Evolutionary conservation across 225 moss, liverwort and hornwort species (phyloP).

Genomic region (Anthoceros angustus): DNA sequence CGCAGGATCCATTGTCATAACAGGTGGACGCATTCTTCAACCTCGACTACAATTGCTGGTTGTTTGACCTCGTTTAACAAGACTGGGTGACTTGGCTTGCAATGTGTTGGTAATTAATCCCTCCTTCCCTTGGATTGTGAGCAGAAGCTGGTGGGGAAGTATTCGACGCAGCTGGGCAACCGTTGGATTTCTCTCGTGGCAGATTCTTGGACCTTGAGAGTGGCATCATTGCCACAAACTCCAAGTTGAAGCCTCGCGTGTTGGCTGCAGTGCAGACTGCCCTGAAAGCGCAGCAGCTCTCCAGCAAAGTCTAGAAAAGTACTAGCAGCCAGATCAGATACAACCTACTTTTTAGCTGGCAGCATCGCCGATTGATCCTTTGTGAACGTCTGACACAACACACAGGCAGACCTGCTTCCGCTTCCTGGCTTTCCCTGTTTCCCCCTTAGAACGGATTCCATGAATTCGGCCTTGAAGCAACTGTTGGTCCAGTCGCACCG

Average conservation of each 20-base stretch:
- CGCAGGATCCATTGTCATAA: conserved; percentile 87
- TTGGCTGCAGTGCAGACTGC: conserved; percentile 62
- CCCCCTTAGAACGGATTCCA: too few relatives aligned
- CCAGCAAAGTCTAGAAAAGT: not conserved
- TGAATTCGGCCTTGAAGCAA: too few relatives aligned
- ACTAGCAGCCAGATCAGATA: not conserved
- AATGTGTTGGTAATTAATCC: not conserved
- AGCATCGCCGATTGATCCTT: not conserved
- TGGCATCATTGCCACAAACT: conserved; percentile 95
- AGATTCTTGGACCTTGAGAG: conserved; percentile 71
- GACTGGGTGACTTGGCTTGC: not conserved
- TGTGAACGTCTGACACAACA: too few relatives aligned
- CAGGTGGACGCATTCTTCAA: conserved; percentile 28
- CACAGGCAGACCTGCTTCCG: too few relatives aligned
- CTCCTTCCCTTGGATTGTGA: not conserved
- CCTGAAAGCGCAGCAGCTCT: not conserved
- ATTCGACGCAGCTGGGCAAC: conserved; percentile 75
- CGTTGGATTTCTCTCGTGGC: conserved; percentile 82
- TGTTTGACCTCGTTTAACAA: not conserved
- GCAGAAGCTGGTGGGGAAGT: conserved; percentile 93
- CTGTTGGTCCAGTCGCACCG: too few relatives aligned
- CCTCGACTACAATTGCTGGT: not conserved
- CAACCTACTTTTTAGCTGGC: not conserved
- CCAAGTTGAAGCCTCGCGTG: conserved; percentile 37
- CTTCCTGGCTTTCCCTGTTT: too few relatives aligned